Percentiles rank a stretch among this genome's conserved stretches.
These are phyloP conservation scores for Persicaria tinctoria DNA, from an alignment of 148 eudicot genomes.

Conservation along the genomic window DNA sequence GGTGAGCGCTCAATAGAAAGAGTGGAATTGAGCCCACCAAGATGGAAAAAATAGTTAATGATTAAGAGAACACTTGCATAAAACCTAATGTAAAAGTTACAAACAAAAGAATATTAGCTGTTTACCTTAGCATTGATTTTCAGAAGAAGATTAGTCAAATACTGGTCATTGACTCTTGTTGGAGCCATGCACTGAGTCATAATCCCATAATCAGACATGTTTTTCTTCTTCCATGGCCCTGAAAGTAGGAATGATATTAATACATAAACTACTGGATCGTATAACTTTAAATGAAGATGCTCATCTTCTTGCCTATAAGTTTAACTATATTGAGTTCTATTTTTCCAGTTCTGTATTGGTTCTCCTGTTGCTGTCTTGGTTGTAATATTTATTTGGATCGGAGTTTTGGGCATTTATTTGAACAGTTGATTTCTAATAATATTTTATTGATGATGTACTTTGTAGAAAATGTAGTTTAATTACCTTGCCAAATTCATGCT, in stretches of 20 bases:
- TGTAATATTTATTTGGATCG: not conserved
- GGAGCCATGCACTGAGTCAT: no score
- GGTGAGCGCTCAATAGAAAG: slow-evolving; percentile 27
- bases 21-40: slow-evolving; percentile 47
- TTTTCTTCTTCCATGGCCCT: slow-evolving; percentile 74
- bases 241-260: slow-evolving; percentile 19
- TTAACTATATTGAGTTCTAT: no score
- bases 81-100: no score
- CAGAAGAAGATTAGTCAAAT: slow-evolving; percentile 11
- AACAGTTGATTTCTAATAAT: not conserved
- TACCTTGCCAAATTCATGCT: no score
- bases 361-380: not conserved
- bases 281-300: not conserved
- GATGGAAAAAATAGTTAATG: slow-evolving; percentile 14
- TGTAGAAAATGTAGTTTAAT: no score
- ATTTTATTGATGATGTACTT: not conserved
- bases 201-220: slow-evolving; percentile 29
- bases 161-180: no score
- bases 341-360: not conserved
- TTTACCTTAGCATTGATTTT: slow-evolving; percentile 69
- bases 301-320: no score
- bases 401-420: not conserved
- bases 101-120: no score
- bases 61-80: no score
- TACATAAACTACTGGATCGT: slow-evolving; percentile 17